These are phyloP conservation scores for Babesia bigemina DNA, from an alignment of 169 alveolate species.

Conservation along the genomic window DNA sequence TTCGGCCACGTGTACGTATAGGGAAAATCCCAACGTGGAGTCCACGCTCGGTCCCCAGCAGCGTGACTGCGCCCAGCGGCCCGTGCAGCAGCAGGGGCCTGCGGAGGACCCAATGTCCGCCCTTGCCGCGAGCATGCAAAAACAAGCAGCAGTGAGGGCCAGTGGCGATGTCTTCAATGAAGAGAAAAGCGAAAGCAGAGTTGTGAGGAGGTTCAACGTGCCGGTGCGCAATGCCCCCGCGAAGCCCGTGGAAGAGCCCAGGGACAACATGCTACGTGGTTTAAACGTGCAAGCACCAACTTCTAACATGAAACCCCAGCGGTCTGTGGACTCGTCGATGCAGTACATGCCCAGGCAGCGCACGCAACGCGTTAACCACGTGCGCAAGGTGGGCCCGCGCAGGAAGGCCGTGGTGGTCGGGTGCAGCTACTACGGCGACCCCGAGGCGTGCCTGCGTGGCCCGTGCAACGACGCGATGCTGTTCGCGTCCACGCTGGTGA, in stretches of 20 bases:
- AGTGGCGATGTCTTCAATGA: not conserved
- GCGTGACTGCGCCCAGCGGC: too few relatives aligned
- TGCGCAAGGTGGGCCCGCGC: conserved; percentile 21
- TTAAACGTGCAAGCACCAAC: not conserved
- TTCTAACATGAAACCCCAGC: not conserved
- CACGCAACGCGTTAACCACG: not conserved
- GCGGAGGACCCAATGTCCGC: too few relatives aligned
- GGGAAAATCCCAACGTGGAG: too few relatives aligned
- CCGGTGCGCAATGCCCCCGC: not conserved
- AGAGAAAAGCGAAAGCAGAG: not conserved
- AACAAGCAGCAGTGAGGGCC: not conserved
- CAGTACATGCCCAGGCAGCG: not conserved
- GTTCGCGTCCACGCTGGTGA: conserved; percentile 82
- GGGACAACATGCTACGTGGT: not conserved
- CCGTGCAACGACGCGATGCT: conserved; percentile 88
- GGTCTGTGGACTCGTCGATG: not conserved
- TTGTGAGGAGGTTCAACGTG: conserved; percentile 4
- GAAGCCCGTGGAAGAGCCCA: not conserved
- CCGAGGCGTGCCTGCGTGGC: conserved; percentile 80
- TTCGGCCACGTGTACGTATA: too few relatives aligned
- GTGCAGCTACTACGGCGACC: conserved; percentile 77
- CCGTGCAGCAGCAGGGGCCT: too few relatives aligned
- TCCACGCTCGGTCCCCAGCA: too few relatives aligned
- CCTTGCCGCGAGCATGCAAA: too few relatives aligned
- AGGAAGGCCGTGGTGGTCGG: conserved; percentile 88